A percentile compares a stretch with the other conserved stretches of the same genome.
These are phyloP conservation scores for Vaccinium corymbosum DNA, from an alignment of 148 eudicot species.

Conservation along the genomic window DNA sequence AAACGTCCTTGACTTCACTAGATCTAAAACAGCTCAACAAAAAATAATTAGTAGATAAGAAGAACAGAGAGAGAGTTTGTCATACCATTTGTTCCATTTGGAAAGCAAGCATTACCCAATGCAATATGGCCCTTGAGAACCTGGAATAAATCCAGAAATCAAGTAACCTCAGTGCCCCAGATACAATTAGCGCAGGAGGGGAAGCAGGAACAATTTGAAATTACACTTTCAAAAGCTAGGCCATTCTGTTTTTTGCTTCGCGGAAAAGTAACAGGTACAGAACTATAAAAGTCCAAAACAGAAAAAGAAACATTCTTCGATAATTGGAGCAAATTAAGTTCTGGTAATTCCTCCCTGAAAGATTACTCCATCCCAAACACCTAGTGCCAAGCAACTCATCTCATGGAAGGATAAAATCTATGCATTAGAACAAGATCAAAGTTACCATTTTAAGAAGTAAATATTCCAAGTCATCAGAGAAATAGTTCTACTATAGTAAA, in stretches of 20 bases:
- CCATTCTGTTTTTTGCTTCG: background rate
- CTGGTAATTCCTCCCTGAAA: background rate
- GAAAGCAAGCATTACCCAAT: slow-evolving; percentile 84
- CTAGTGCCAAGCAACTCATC: background rate
- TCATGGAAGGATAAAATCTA: background rate
- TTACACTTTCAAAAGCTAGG: background rate
- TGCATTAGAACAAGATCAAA: background rate
- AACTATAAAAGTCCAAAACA: background rate
- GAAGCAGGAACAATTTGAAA: background rate
- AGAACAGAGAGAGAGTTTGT: background rate
- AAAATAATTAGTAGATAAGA: background rate
- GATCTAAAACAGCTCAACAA: slow-evolving; percentile 8
- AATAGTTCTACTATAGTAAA: background rate
- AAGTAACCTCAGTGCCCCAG: background rate
- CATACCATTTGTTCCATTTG: slow-evolving; percentile 88
- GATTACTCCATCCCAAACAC: background rate
- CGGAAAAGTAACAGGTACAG: no score
- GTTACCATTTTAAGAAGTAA: background rate
- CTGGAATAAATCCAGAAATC: slow-evolving; percentile 38
- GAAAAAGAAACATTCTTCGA: no score
- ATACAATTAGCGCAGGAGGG: background rate
- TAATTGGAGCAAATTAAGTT: background rate
- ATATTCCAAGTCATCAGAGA: background rate
- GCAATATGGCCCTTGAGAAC: slow-evolving; percentile 93
- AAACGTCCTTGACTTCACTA: background rate